phyloP scores from a whole-genome alignment of 2,329 filamentous ascomycete genomes.

The Xylaria sp. region DNA sequence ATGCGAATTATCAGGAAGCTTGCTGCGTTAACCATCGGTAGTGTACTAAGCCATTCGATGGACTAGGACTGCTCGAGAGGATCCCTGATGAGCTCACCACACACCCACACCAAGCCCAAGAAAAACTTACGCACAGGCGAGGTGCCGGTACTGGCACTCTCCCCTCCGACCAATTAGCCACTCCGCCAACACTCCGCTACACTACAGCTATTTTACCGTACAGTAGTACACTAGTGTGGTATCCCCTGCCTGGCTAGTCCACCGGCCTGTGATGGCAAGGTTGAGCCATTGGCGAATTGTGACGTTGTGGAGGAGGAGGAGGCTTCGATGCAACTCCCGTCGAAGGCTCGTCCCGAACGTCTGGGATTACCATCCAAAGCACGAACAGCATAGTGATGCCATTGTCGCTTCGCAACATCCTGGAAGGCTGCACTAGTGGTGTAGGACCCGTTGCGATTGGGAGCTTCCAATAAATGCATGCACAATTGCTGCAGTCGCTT shows the following conservation, averaged over 20 bases:
- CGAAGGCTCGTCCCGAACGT: conserved; percentile 41
- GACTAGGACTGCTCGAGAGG: conserved; percentile 12
- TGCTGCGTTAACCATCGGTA: conserved; percentile 29
- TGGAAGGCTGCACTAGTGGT: conserved; percentile 3
- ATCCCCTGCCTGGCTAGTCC: conserved; percentile 28
- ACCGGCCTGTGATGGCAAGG: conserved; percentile 30
- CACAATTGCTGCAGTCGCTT: conserved; percentile 8
- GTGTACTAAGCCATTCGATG: conserved; percentile 27
- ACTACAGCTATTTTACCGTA: conserved; percentile 18
- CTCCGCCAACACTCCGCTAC: not conserved
- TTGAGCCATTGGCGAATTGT: conserved; percentile 36
- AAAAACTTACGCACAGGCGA: not conserved
- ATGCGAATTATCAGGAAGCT: conserved; percentile 31
- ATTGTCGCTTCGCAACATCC: conserved; percentile 10
- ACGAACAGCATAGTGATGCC: conserved; percentile 22
- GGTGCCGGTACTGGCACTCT: conserved; percentile 10
- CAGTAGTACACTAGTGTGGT: not conserved
- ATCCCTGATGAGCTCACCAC: conserved; percentile 28
- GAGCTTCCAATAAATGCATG: conserved; percentile 7
- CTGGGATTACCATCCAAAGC: conserved; percentile 35
- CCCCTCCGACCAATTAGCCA: conserved; percentile 11
- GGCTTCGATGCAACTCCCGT: conserved; percentile 38
- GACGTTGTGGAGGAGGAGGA: conserved; percentile 38
- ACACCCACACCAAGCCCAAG: conserved; percentile 10
- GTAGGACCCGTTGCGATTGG: conserved; percentile 2